A percentile compares a stretch with the other conserved stretches of the same genome.
Conservation (phyloP, 1,284 basidiomycete genomes). For the Marasmius fiardii region DNA sequence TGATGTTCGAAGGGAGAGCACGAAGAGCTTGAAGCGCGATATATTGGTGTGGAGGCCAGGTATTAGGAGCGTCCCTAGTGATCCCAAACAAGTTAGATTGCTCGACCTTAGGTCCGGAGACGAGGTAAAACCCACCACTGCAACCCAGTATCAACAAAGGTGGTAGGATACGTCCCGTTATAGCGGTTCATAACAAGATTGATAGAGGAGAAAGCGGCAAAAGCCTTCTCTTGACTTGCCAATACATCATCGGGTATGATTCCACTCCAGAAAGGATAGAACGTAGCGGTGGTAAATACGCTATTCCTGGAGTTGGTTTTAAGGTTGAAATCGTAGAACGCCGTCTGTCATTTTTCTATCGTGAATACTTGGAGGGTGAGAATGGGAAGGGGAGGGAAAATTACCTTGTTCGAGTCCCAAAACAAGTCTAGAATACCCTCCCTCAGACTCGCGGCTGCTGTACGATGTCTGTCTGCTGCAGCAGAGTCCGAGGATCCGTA, state of each 20-base stretch:
- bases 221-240: constrained; percentile 56
- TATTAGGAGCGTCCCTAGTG: constrained; percentile 67
- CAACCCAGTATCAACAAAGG: constrained; percentile 73
- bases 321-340: constrained; percentile 87
- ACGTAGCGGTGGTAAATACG: constrained; percentile 70
- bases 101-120: neutral
- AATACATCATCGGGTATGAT: constrained; percentile 76
- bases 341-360: constrained; percentile 37
- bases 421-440: constrained; percentile 79
- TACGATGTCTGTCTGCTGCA: constrained; percentile 51
- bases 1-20: constrained; percentile 67
- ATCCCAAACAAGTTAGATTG: neutral
- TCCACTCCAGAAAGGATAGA: constrained; percentile 86
- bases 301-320: constrained; percentile 59
- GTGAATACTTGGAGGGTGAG: neutral
- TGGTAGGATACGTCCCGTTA: constrained; percentile 77
- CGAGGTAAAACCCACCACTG: constrained; percentile 60
- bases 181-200: constrained; percentile 80
- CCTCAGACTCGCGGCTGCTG: constrained; percentile 55
- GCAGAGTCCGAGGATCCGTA: constrained; percentile 49
- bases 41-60: constrained; percentile 87
- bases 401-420: constrained; percentile 72
- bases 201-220: constrained; percentile 70
- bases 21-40: constrained; percentile 78
- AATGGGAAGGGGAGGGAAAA: neutral